Evolutionary conservation across 1,284 basidiomycete species (phyloP).

Genomic region (Tausonia pullulans): DNA sequence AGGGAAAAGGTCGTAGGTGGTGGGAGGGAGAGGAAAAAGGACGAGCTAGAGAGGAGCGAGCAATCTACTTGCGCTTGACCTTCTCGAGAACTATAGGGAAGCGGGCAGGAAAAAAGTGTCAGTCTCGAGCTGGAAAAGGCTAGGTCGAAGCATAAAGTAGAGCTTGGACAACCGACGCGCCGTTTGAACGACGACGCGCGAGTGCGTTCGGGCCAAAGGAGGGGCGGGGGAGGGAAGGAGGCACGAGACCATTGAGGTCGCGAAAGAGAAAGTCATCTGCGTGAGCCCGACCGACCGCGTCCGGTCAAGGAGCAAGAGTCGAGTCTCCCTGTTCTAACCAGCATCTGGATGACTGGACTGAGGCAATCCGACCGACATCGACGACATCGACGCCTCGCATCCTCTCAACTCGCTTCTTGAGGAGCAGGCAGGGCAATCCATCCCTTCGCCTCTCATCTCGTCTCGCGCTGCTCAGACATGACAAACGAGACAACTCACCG

Average conservation of each 20-base stretch:
- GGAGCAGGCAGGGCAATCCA: no score
- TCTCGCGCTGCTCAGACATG: neutral
- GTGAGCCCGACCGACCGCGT: no score
- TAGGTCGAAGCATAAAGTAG: neutral
- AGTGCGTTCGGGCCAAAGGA: neutral
- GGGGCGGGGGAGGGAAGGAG: neutral
- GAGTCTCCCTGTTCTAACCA: no score
- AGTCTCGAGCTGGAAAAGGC: neutral
- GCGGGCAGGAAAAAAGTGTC: neutral
- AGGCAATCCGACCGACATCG: no score
- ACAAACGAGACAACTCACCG: slow-evolving; percentile 44
- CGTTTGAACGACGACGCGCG: no score
- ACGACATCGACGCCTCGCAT: no score
- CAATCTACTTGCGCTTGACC: slow-evolving; percentile 14
- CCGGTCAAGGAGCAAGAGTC: no score
- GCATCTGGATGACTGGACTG: no score
- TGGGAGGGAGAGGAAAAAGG: neutral
- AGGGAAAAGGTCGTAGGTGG: no score
- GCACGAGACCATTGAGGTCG: neutral
- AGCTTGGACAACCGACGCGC: neutral
- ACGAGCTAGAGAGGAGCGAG: neutral
- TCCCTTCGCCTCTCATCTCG: neutral
- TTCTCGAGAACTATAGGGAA: slow-evolving; percentile 9
- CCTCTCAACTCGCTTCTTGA: no score
- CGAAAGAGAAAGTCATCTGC: neutral